These are phyloP conservation scores for Leptomonas seymouri DNA, from an alignment of 208 protist genomes.

Conservation along the genomic window DNA sequence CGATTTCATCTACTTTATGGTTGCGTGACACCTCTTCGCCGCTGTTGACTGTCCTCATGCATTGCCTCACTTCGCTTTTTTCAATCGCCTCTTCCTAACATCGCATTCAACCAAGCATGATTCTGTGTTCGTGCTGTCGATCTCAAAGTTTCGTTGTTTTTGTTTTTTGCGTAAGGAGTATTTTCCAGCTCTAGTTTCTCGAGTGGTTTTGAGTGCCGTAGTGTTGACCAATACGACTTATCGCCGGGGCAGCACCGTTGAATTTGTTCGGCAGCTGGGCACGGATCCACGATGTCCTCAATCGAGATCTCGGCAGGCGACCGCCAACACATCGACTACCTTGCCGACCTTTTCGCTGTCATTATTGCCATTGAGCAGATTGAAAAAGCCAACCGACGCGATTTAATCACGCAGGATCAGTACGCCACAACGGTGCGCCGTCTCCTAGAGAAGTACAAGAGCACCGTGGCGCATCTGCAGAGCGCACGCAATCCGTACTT, in stretches of 20 bases:
- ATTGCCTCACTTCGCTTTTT: no score
- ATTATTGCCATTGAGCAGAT: constrained; percentile 94
- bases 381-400: constrained; percentile 94
- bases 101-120: not conserved
- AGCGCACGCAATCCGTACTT: constrained; percentile 74
- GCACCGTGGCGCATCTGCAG: constrained; percentile 74
- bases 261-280: no score
- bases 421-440: constrained; percentile 85
- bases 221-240: no score
- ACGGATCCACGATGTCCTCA: constrained; percentile 15
- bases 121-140: no score
- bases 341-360: constrained; percentile 95
- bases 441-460: constrained; percentile 96
- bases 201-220: no score
- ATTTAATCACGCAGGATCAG: constrained; percentile 89
- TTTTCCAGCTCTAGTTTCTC: not conserved
- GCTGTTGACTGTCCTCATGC: no score
- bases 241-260: no score
- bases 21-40: no score
- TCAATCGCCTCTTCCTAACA: no score
- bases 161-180: no score
- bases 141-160: no score
- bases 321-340: constrained; percentile 91
- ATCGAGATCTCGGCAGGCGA: constrained; percentile 61
- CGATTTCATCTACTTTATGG: no score